These are phyloP conservation scores for Sporisorium exsertum DNA, from an alignment of 1,284 basidiomycete genomes.

Conservation along the genomic window DNA sequence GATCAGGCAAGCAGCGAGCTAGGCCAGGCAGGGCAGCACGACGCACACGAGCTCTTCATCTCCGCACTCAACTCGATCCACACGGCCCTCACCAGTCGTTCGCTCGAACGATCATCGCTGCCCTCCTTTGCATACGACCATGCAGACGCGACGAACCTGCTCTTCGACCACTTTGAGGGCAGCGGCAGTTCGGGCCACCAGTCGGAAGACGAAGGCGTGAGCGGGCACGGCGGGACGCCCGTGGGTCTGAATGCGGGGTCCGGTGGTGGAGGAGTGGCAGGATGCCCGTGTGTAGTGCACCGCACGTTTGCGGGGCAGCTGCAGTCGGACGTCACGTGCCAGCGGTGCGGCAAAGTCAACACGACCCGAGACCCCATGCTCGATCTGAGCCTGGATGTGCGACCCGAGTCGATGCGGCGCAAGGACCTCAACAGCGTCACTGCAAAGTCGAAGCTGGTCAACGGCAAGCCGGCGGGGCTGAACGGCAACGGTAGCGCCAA, in stretches of 20 bases:
- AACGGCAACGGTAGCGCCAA: not conserved
- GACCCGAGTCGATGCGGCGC: slow-evolving; percentile 48
- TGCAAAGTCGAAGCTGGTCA: slow-evolving; percentile 16
- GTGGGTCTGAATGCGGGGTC: slow-evolving; percentile 1
- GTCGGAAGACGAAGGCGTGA: slow-evolving; percentile 45
- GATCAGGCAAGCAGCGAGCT: slow-evolving; percentile 78
- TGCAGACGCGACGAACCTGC: slow-evolving; percentile 36
- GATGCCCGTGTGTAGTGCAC: slow-evolving; percentile 91
- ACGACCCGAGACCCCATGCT: slow-evolving; percentile 88
- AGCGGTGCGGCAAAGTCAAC: slow-evolving; percentile 78
- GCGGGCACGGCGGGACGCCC: slow-evolving; percentile 12
- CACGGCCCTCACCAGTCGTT: slow-evolving; percentile 49
- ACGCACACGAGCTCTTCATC: slow-evolving; percentile 80
- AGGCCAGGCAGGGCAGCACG: slow-evolving; percentile 91
- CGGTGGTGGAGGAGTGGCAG: slow-evolving; percentile 37
- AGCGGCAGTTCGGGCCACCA: slow-evolving; percentile 27
- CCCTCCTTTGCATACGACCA: slow-evolving; percentile 51
- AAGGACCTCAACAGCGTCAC: slow-evolving; percentile 17
- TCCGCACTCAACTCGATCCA: slow-evolving; percentile 66
- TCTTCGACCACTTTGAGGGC: slow-evolving; percentile 56
- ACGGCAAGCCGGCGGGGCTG: slow-evolving; percentile 11
- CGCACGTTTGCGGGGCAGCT: slow-evolving; percentile 87
- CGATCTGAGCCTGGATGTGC: slow-evolving; percentile 87
- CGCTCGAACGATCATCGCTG: slow-evolving; percentile 46
- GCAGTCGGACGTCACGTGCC: slow-evolving; percentile 89